Conservation (phyloP, 2,329 filamentous ascomycete genomes). For the Trichoderma sp. region DNA sequence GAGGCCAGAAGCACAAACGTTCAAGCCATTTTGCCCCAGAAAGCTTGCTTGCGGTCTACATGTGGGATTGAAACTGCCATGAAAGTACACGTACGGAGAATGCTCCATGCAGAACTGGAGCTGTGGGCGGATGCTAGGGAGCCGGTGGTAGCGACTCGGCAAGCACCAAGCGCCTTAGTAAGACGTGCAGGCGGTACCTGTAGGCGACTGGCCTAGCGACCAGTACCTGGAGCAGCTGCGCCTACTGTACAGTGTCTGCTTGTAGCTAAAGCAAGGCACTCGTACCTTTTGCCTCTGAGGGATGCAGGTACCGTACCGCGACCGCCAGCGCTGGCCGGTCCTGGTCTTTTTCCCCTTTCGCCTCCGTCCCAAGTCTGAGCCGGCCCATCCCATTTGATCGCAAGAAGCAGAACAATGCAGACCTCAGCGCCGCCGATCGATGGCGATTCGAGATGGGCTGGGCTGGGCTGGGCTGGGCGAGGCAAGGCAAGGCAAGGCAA, state of each 20-base stretch:
- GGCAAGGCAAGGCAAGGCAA: neutral
- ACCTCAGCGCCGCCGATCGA: neutral
- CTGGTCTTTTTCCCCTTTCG: neutral
- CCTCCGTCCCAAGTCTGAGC: neutral
- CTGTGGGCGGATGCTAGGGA: slow-evolving; percentile 4
- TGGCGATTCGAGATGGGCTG: neutral
- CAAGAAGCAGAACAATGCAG: neutral
- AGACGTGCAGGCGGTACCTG: too few species aligned
- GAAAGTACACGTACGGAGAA: neutral
- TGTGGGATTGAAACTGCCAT: neutral
- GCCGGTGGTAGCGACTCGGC: neutral
- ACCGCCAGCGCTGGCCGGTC: neutral
- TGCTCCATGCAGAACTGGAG: neutral
- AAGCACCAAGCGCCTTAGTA: neutral
- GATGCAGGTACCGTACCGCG: neutral
- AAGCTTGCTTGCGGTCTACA: neutral
- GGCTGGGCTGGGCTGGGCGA: neutral
- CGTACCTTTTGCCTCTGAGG: neutral
- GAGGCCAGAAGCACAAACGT: neutral
- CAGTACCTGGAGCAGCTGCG: neutral
- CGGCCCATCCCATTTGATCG: neutral
- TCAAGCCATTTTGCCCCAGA: neutral
- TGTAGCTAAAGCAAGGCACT: neutral
- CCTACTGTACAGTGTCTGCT: slow-evolving; percentile 2
- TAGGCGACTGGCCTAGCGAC: neutral